These are phyloP conservation scores for Fusarium sp. DNA, from an alignment of 2,329 filamentous ascomycete species.

Conservation along the genomic window DNA sequence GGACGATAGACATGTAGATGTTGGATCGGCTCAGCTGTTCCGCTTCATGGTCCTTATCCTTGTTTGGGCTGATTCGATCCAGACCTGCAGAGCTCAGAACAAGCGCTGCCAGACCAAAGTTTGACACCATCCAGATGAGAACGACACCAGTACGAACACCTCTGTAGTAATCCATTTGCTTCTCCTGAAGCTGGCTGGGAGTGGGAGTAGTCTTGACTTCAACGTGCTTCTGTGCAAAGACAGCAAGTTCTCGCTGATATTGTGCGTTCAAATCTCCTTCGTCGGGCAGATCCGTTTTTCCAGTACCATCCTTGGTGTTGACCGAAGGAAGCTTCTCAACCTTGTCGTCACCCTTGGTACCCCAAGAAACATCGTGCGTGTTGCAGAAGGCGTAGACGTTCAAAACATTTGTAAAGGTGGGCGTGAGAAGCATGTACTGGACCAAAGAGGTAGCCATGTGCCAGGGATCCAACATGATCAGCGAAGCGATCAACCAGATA, in stretches of 20 bases:
- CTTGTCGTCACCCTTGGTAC: conserved; percentile 98
- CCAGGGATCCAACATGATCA: conserved; percentile 98
- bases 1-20: conserved; percentile 85
- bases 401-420: conserved; percentile 97
- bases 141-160: conserved; percentile 94
- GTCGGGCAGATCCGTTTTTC: conserved; percentile 95
- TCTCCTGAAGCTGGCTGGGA: conserved; percentile 71
- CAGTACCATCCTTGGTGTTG: conserved; percentile 85
- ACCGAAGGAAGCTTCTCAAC: conserved; percentile 89
- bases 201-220: conserved; percentile 73
- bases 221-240: conserved; percentile 79
- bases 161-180: conserved; percentile 98
- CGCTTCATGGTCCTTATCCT: conserved; percentile 48
- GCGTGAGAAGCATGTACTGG: conserved; percentile 94
- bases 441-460: conserved; percentile 97
- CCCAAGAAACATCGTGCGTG: conserved; percentile 98
- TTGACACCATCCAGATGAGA: conserved; percentile 95
- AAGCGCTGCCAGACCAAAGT: conserved; percentile 86
- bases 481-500: conserved; percentile 89
- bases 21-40: conserved; percentile 68
- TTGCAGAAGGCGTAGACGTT: conserved; percentile 99
- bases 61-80: conserved; percentile 67
- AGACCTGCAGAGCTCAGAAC: conserved; percentile 89
- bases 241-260: conserved; percentile 84
- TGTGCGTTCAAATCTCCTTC: conserved; percentile 95